These are phyloP conservation scores for Chytriomyces hyalinus DNA, from an alignment of 192 early-diverging fungal genomes.

Conservation along the genomic window DNA sequence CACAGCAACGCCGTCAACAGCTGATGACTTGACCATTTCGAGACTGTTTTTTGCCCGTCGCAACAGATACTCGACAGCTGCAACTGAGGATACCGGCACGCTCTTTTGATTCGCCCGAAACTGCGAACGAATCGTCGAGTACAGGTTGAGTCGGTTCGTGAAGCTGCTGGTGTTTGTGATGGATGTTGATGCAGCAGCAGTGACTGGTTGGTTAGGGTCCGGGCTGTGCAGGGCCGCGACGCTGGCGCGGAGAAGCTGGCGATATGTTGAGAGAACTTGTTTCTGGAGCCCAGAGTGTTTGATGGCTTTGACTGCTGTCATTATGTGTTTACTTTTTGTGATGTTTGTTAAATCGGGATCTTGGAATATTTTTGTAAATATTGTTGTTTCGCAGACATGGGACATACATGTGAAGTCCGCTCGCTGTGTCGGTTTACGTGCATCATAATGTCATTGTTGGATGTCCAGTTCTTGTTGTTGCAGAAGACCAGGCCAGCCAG, in stretches of 20 bases:
- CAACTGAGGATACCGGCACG: not conserved
- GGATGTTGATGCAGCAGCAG: not conserved
- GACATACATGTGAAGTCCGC: no score
- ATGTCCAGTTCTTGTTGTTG: no score
- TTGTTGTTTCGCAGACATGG: no score
- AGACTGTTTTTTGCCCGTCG: slow-evolving; percentile 13
- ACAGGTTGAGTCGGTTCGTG: slow-evolving; percentile 11
- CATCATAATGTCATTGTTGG: no score
- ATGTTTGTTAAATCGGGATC: not conserved
- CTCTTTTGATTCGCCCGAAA: slow-evolving; percentile 13
- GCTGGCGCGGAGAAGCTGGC: slow-evolving; percentile 1
- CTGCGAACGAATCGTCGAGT: slow-evolving; percentile 11
- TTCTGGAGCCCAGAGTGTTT: slow-evolving; percentile 26
- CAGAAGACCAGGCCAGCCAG: no score
- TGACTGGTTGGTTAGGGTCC: no score
- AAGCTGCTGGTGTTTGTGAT: not conserved
- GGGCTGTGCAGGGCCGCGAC: not conserved
- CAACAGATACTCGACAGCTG: slow-evolving; percentile 24
- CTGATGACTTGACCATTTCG: not conserved
- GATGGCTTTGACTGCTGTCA: not conserved
- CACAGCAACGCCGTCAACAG: not conserved
- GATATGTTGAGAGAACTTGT: slow-evolving; percentile 18
- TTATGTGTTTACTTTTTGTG: not conserved
- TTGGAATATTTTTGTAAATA: no score
- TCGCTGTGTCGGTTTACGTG: no score